Evolutionary conservation across 805 yeast genomes (phyloP).

Genomic region (Hanseniaspora lachancei): DNA sequence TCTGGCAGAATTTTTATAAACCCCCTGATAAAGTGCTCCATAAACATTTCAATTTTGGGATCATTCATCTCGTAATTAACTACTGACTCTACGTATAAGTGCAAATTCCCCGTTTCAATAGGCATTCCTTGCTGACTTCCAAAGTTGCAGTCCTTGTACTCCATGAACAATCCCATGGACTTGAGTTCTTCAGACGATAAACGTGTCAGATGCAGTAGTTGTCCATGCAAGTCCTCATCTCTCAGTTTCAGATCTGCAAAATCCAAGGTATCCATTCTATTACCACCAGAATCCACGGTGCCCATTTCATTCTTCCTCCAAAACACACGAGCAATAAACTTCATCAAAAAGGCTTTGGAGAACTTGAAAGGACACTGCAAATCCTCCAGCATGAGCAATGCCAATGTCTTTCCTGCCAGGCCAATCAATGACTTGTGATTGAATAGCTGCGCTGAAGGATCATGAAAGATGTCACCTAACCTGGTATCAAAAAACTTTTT

Average conservation of each 20-base stretch:
- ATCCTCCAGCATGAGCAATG: neutral
- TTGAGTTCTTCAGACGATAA: constrained; percentile 35
- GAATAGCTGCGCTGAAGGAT: neutral
- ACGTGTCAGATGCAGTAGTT: constrained; percentile 43
- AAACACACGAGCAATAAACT: neutral
- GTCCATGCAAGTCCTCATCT: constrained; percentile 41
- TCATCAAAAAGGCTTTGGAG: neutral
- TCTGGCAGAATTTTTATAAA: constrained; percentile 53
- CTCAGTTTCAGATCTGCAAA: constrained; percentile 17
- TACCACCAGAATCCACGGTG: neutral
- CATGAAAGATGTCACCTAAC: neutral
- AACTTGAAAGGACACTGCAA: constrained; percentile 3
- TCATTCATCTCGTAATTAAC: constrained; percentile 71
- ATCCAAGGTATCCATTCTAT: neutral
- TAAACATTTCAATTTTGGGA: constrained; percentile 38
- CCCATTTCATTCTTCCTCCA: neutral
- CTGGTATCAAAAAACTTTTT: neutral
- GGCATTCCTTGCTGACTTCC: constrained; percentile 43
- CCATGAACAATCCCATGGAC: constrained; percentile 47
- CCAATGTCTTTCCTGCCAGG: constrained; percentile 8
- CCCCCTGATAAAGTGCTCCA: constrained; percentile 50
- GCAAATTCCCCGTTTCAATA: constrained; percentile 49
- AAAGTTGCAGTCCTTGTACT: constrained; percentile 38
- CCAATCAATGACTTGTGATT: neutral
- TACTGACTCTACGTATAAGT: constrained; percentile 62